phyloP scores from a whole-genome alignment of 208 protist species.

The Balamuthia mandrillaris region DNA sequence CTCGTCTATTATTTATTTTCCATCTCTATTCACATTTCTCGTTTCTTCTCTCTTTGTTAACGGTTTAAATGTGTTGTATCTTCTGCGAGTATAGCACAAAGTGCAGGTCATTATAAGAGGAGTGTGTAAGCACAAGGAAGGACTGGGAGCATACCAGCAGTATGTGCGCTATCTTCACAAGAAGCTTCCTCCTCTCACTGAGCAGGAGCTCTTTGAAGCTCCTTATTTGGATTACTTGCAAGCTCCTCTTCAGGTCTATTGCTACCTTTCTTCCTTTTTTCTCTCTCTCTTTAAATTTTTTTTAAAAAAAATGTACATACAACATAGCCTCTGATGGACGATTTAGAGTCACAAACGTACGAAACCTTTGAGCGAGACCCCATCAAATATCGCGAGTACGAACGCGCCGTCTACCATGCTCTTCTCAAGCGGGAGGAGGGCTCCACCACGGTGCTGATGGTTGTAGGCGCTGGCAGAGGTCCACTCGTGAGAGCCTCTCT shows the following conservation, averaged over 20 bases:
- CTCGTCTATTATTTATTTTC: too few relatives aligned
- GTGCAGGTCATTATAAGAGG: slow-evolving; percentile 66
- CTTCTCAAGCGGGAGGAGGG: not conserved
- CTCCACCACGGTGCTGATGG: slow-evolving; percentile 46
- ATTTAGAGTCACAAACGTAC: slow-evolving; percentile 94
- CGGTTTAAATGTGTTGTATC: too few relatives aligned
- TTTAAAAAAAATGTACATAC: too few relatives aligned
- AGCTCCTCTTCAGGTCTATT: slow-evolving; percentile 64
- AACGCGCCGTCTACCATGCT: slow-evolving; percentile 74
- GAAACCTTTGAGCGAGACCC: slow-evolving; percentile 97
- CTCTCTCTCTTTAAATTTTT: too few relatives aligned
- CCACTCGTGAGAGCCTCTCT: slow-evolving; percentile 86
- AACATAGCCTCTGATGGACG: slow-evolving; percentile 94
- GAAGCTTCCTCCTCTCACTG: slow-evolving; percentile 4
- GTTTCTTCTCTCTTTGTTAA: too few relatives aligned
- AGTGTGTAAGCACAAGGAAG: slow-evolving; percentile 22
- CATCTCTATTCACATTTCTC: too few relatives aligned
- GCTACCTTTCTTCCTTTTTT: too few relatives aligned
- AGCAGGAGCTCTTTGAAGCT: slow-evolving; percentile 66
- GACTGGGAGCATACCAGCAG: slow-evolving; percentile 60
- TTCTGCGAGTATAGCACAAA: slow-evolving; percentile 47
- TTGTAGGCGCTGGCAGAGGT: slow-evolving; percentile 94
- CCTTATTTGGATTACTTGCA: slow-evolving; percentile 84
- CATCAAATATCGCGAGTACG: slow-evolving; percentile 92
- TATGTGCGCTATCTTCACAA: slow-evolving; percentile 67